Evolutionary conservation across 768 basidiomycete genomes (phyloP).

Genomic region (Termitomyces sp.): DNA sequence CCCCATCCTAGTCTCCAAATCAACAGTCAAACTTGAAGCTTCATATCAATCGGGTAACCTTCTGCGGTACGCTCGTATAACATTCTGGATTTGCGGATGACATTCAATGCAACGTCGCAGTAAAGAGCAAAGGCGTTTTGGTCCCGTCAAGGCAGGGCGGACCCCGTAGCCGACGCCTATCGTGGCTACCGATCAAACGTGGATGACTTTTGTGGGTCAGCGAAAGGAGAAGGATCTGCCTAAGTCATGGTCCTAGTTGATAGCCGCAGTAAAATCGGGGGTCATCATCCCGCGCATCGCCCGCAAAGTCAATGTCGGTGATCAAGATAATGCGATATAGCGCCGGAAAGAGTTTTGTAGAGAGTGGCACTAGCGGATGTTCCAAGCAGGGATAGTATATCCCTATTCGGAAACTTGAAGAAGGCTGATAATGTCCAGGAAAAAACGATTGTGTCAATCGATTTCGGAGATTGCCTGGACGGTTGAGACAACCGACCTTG

Average conservation of each 20-base stretch:
- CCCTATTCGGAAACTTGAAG: background rate
- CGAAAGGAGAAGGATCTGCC: conserved; percentile 9
- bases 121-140: background rate
- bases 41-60: conserved; percentile 13
- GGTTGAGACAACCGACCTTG: background rate
- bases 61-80: conserved; percentile 11
- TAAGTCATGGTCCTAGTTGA: conserved; percentile 11
- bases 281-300: conserved; percentile 13
- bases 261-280: conserved; percentile 15
- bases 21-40: conserved; percentile 1
- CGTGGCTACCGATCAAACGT: conserved; percentile 10
- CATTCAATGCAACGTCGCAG: conserved; percentile 8
- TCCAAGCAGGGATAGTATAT: background rate
- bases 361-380: background rate
- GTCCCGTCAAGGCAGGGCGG: background rate
- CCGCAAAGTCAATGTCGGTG: conserved; percentile 7
- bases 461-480: background rate
- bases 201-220: conserved; percentile 1
- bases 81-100: conserved; percentile 11
- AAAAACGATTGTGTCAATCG: background rate
- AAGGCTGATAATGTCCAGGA: background rate
- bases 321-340: conserved; percentile 8
- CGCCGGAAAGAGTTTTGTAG: background rate
- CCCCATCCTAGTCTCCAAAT: background rate
- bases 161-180: conserved; percentile 1